These are phyloP conservation scores for Leishmania major DNA, from an alignment of 208 protist genomes.

Conservation along the genomic window DNA sequence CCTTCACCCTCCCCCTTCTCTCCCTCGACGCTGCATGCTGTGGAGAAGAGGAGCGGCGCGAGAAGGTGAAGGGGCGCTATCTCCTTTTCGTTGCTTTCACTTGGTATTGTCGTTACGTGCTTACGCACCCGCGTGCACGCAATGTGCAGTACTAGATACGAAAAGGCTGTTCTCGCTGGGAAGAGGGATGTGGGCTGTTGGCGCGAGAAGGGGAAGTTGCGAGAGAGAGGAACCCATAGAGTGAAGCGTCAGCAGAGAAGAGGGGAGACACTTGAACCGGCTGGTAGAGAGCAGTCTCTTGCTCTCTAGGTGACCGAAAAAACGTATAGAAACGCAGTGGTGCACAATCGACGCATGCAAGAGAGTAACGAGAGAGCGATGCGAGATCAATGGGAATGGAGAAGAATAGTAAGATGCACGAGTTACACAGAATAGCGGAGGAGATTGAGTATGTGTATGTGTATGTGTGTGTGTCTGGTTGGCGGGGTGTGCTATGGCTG, in stretches of 20 bases:
- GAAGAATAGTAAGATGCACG: neutral
- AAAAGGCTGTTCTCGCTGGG: neutral
- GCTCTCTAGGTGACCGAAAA: neutral
- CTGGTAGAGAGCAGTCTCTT: neutral
- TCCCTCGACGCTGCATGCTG: neutral
- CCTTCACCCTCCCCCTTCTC: neutral
- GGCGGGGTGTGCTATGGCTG: neutral
- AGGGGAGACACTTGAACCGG: neutral
- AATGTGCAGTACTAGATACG: neutral
- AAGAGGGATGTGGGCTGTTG: neutral
- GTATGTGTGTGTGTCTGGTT: neutral
- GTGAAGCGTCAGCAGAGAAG: neutral
- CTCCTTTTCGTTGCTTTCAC: neutral
- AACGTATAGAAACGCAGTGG: neutral
- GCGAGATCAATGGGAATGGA: neutral
- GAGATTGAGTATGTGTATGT: neutral
- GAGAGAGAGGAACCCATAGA: neutral
- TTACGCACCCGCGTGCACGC: neutral
- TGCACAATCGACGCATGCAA: neutral
- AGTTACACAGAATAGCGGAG: neutral
- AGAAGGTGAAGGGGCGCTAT: neutral
- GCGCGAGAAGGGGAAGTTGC: neutral
- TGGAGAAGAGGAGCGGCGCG: neutral
- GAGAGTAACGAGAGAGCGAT: neutral
- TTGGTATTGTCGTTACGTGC: no score